Evolutionary conservation across 331 rosid genomes (phyloP), one percentile per base, ranked within the genome.

Genomic region (Prunus yedoensis): DNA sequence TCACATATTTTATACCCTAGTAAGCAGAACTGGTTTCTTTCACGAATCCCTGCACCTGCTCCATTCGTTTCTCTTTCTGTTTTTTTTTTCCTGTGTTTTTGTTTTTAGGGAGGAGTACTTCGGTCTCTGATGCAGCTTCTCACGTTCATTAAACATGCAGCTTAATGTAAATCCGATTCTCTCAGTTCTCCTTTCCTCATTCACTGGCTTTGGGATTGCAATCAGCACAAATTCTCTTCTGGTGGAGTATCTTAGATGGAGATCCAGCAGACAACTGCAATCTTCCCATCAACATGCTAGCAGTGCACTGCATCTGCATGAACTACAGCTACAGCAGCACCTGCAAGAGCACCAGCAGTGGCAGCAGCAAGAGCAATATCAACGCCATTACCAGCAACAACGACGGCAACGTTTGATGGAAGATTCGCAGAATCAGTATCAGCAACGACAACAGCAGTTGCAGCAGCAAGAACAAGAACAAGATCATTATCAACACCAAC

Each of bases 1-100:
- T 65, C 96, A 89, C 77, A 73, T 91, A 64, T 91, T 89, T 76
- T 91, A 89, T 79, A 80, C 93, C 12, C 77, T 91, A 20, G 97
- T 91, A 89, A 89, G 97, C 78, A 73, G 50, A 64, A 35, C 52
- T 2, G 14, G 2, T 30, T 77, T 63, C 65, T 52, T n/a, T 70
- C 71, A 30, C 27, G 50, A 60, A 74, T 74, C 43, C 28, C 65
- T 77, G 67, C 49, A 38, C 41, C 35, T 57, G 59, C 45, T 51
- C 75, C 71, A 59, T 65, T 21, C 35, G 52, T 51, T 77, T 74
- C 61, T 49, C 17, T 21, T 47, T 62, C 2, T 10, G 68, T n/a
- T 27, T 47, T 17, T 5, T 21, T 43, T 8, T 21, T 21, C 41
- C 41, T 35, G 41, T 35, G 41, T 35, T 35, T 7, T 17, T 30